Base-by-base conservation (phyloP, 1,284 basidiomycete species). In the Polyporus tsugae region DNA sequence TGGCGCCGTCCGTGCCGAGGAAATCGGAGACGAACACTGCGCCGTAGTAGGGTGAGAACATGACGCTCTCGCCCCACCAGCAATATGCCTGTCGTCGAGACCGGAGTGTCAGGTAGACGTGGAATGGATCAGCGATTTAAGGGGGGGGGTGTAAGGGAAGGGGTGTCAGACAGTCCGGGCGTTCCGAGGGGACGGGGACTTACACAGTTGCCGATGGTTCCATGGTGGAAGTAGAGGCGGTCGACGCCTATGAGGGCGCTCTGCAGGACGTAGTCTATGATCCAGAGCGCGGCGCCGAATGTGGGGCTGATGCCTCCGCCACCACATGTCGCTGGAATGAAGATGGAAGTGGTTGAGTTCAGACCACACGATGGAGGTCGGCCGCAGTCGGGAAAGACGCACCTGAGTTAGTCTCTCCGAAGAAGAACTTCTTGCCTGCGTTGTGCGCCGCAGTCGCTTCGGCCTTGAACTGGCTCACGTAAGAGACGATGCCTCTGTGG, bases 381-480 rank as follows among this genome's bases (percentile, higher is more conserved):
- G 29, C 29, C 33, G 33, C 13, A 3, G 52, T 17, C 29, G 29
- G 4, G 15, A 17, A 7, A 33, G 52, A 6, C 52, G 52, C 65
- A 81, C 81, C 82, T 13, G 83, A 85, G 71, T 85, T 85, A 1
- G 84, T 85, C 72, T 85, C 84, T 4, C 81, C 82, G 10, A 85
- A 74, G 74, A 83, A 82, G 70, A 82, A 81, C 52, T 73, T 75
- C 74, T 82, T 82, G 1, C 80, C 79, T 3, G 76, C 77, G 6
- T 73, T 77, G 71, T 79, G 79, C 1, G 80, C 81, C 19, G 80
- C 77, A 33, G 78, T 66, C 3, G 82, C 83, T 64, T 84, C 83
- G 0, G 79, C 70, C 62, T 76, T 73, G 73, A 80, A 84, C 36
- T 78, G 75, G 9, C 70, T 75, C 0, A 80, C 80, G 63, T 82